Evolutionary conservation across 2,329 filamentous ascomycete genomes (phyloP).

Genomic region (Setomelanomma holmii): DNA sequence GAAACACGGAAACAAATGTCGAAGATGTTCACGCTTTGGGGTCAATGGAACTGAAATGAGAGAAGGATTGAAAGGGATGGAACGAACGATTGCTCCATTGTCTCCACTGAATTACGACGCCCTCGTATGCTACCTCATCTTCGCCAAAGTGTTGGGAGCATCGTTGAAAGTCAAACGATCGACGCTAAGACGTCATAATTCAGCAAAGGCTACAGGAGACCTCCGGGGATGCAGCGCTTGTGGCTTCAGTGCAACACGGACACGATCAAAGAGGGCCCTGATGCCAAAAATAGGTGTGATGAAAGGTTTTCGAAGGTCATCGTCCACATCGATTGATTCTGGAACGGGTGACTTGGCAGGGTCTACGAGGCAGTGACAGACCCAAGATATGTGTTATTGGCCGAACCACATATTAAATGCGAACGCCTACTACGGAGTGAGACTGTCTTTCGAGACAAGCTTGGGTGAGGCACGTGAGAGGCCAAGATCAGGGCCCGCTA

Average conservation of each 20-base stretch:
- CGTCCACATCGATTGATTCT: neutral
- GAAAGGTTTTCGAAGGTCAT: conserved; percentile 3
- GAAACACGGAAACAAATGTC: neutral
- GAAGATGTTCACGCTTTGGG: neutral
- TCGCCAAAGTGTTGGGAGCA: conserved; percentile 3
- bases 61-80: neutral
- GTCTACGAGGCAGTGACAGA: neutral
- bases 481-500: too few relatives aligned
- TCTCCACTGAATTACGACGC: neutral
- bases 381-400: neutral
- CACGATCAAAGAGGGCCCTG: neutral
- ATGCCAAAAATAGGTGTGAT: conserved; percentile 2
- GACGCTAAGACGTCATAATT: conserved; percentile 5
- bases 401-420: too few relatives aligned
- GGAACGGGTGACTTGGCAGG: neutral
- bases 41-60: neutral
- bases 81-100: neutral
- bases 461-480: too few relatives aligned
- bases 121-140: neutral
- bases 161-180: neutral
- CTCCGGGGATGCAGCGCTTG: neutral
- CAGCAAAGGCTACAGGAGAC: conserved; percentile 1
- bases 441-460: too few relatives aligned
- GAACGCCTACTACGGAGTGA: too few relatives aligned
- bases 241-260: neutral